Base-by-base conservation (phyloP, 139 green algal species). In the Coelastrella sp. region DNA sequence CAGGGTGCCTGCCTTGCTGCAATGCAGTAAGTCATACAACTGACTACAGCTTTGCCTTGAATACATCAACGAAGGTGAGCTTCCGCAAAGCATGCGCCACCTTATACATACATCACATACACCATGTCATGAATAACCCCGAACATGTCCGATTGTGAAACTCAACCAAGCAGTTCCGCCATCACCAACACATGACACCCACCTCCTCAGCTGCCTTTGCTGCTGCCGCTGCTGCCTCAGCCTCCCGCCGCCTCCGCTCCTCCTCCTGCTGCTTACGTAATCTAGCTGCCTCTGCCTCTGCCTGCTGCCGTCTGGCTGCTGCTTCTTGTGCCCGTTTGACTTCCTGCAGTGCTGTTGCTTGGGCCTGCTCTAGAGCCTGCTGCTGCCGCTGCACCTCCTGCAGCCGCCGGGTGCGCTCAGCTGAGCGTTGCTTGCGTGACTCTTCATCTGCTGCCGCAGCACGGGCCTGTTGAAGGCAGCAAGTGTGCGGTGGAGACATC, bases 361-460 rank as follows among this genome's bases (percentile, higher is more conserved):
- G 54, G 13, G 73, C 73, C 20, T 73, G 56, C 85, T 90, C 56
- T 59, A 90, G 85, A 4, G 85, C 85, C 20, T 79, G 73, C 85
- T 90, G 85, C 73, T 90, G 85, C 56, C 47, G 47, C 74, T 90
- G 73, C 73, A 90, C 59, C 22, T 90, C 85, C 13, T 66, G 56
- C 73, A 90, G 23, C 58, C 73, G 73, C 58, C 85, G 22, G 58
- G 7, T 57, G 4, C 85, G 73, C 59, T 90, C 73, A 10, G 58
- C 73, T 57, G 73, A 73, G n/a, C 74, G 85, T 58, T 84, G 20
- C 16, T 64, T 61, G 20, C 59, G 73, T 5, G 58, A 75, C 7
- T 83, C 68, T 32, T 83, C 85, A 56, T 84, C 85, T 32, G 58
- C 85, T 64, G 73, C 85, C n/a, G 85, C 85, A 57, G 74, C 74